Base-by-base conservation (phyloP, 2,329 filamentous ascomycete genomes). In the Fusarium sterilihyphosum region DNA sequence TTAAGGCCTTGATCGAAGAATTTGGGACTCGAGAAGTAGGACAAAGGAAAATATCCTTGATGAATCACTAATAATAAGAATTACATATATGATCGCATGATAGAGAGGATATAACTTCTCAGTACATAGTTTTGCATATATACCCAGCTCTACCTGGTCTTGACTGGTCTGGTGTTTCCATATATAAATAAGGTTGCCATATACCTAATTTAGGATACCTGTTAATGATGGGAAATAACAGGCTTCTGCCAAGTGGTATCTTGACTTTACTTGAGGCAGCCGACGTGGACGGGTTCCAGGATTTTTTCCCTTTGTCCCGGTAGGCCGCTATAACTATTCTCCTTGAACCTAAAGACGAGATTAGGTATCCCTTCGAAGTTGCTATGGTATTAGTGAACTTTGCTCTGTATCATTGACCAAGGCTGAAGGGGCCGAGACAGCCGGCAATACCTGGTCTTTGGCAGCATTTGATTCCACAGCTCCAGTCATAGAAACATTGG, bases 391-490 rank as follows among this genome's bases (percentile, higher is more conserved):
- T 37, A 49, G 46, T 66, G 68, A 71, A 33, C 29, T 43, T 46
- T 59, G 44, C 31, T 37, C 29, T 62, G 57, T 56, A 52, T 68
- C 52, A 49, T 67, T 57, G 35, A 43, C 49, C 52, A 56, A 52
- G 58, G 40, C 61, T 56, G 47, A 70, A 46, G 46, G 33, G 37
- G 44, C 73, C 62, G 67, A 73, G 69, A 65, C 52, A 59, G 52
- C 40, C 72, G 70, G 53, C 54, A 40, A 64, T 72, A 62, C 63
- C 54, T 61, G 54, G 57, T 50, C 61, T 57, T 44, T 57, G 65
- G 61, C 61, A 54, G 47, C n/a, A 67, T 70, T 43, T 46, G 31
- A 63, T 54, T 63, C 20, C 41, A 47, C 22, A 46, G 41, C 24
- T 54, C 33, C 29, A 40, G 26, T 47, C 35, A 40, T 40, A 53